Conservation (phyloP, 1,284 basidiomycete species). For the Amylostereum chailletii region DNA sequence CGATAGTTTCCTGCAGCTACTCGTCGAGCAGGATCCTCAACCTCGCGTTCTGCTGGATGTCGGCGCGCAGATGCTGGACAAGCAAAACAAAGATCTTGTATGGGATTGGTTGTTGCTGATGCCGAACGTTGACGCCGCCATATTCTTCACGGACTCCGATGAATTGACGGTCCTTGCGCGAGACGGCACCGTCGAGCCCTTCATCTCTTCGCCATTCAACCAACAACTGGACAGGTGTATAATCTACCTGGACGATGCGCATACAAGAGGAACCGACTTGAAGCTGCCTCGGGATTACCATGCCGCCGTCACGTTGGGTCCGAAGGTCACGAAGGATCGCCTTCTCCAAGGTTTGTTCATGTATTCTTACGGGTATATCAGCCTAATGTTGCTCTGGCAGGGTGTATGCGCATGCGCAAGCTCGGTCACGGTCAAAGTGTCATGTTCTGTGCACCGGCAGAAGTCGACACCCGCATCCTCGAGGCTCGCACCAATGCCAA, state of each 20-base stretch:
- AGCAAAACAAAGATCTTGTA: conserved; percentile 34
- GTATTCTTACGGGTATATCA: too few species aligned
- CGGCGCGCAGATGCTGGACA: conserved; percentile 49
- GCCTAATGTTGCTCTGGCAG: conserved; percentile 13
- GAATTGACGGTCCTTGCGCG: conserved; percentile 31
- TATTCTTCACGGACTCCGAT: conserved; percentile 42
- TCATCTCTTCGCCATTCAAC: conserved; percentile 34
- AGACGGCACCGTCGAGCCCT: conserved; percentile 28
- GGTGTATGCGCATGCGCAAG: conserved; percentile 44
- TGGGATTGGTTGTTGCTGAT: conserved; percentile 28
- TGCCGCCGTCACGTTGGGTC: conserved; percentile 47
- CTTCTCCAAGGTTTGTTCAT: conserved; percentile 37
- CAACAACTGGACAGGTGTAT: conserved; percentile 35
- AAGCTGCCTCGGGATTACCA: conserved; percentile 34
- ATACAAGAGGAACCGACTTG: conserved; percentile 49
- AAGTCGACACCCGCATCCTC: conserved; percentile 35
- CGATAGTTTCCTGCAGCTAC: conserved; percentile 23
- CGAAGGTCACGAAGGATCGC: conserved; percentile 45
- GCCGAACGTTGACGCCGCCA: conserved; percentile 24
- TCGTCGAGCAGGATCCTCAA: conserved; percentile 24
- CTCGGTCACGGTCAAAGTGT: conserved; percentile 41
- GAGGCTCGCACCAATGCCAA: conserved; percentile 10
- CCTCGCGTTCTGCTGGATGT: conserved; percentile 43
- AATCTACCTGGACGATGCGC: conserved; percentile 49
- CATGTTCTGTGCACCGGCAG: conserved; percentile 39